Evolutionary conservation across 768 basidiomycete species (phyloP).

Genomic region (Terana coerulea): DNA sequence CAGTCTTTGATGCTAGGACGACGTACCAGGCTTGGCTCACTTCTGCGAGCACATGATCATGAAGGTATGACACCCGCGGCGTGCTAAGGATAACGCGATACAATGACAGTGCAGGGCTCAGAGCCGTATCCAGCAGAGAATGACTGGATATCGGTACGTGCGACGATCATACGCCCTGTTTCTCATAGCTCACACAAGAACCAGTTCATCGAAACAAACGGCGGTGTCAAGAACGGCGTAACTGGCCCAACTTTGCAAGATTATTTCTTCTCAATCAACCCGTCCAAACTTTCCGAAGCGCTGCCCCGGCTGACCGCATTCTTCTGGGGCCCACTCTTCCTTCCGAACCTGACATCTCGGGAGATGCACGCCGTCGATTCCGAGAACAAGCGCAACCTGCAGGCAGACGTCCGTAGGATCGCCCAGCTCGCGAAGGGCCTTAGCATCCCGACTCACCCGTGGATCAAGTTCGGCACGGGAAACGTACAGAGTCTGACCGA

Average conservation of each 20-base stretch:
- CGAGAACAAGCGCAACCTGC: slow-evolving; percentile 53
- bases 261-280: slow-evolving; percentile 33
- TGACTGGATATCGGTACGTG: slow-evolving; percentile 38
- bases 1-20: slow-evolving; percentile 22
- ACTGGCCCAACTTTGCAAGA: slow-evolving; percentile 47
- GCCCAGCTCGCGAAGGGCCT: slow-evolving; percentile 48
- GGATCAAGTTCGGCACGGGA: slow-evolving; percentile 46
- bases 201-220: slow-evolving; percentile 31
- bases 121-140: slow-evolving; percentile 41
- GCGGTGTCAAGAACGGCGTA: slow-evolving; percentile 49
- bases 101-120: slow-evolving; percentile 19
- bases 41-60: slow-evolving; percentile 52
- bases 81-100: too few relatives aligned
- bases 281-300: slow-evolving; percentile 26
- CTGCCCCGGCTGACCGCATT: slow-evolving; percentile 41
- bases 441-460: slow-evolving; percentile 36
- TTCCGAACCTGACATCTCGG: slow-evolving; percentile 36
- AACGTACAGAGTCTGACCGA: slow-evolving; percentile 32
- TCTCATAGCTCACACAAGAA: neutral
- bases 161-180: neutral
- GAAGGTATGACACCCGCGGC: slow-evolving; percentile 22
- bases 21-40: slow-evolving; percentile 39
- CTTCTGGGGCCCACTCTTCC: slow-evolving; percentile 51
- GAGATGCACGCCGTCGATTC: slow-evolving; percentile 56
- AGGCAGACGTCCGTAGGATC: slow-evolving; percentile 43